Evolutionary conservation across 352 stramenopile species (phyloP).

Genomic region (Globisporangium yorkense): DNA sequence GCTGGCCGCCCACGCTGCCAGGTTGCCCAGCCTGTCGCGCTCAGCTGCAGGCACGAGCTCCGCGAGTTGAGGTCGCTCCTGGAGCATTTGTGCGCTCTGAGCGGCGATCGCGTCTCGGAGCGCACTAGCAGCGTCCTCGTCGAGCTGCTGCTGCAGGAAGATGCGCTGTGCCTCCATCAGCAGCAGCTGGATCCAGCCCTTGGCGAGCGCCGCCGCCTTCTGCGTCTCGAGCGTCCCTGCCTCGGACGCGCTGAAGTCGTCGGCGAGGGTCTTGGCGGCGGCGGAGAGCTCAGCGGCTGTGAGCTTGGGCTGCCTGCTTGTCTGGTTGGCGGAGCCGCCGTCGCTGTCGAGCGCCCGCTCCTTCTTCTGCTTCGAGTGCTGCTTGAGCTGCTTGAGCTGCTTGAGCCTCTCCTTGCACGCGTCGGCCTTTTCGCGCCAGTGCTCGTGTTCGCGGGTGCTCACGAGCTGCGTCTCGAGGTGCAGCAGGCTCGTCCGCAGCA

Average conservation of each 20-base stretch:
- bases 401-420: slow-evolving; percentile 49
- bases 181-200: slow-evolving; percentile 37
- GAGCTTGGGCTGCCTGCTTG: slow-evolving; percentile 11
- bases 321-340: neutral
- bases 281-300: slow-evolving; percentile 18
- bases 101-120: slow-evolving; percentile 20
- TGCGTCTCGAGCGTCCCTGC: slow-evolving; percentile 24
- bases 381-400: slow-evolving; percentile 31
- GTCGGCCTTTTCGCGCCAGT: slow-evolving; percentile 34
- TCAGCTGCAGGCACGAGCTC: slow-evolving; percentile 33
- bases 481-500: slow-evolving; percentile 33
- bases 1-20: slow-evolving; percentile 33
- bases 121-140: slow-evolving; percentile 19
- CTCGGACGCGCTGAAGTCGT: slow-evolving; percentile 47
- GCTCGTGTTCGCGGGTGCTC: slow-evolving; percentile 28
- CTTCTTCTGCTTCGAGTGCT: slow-evolving; percentile 18
- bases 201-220: slow-evolving; percentile 33
- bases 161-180: slow-evolving; percentile 39
- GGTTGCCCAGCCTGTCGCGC: slow-evolving; percentile 21
- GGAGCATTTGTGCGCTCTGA: slow-evolving; percentile 27
- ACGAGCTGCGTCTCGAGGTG: slow-evolving; percentile 30
- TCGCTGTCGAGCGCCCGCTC: neutral
- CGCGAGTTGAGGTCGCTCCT: slow-evolving; percentile 20
- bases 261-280: slow-evolving; percentile 40
- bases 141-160: slow-evolving; percentile 19